A percentile compares a stretch with the other conserved stretches of the same genome.
phyloP scores from a whole-genome alignment of 1,284 basidiomycete species.

The Polyporus tsugae region DNA sequence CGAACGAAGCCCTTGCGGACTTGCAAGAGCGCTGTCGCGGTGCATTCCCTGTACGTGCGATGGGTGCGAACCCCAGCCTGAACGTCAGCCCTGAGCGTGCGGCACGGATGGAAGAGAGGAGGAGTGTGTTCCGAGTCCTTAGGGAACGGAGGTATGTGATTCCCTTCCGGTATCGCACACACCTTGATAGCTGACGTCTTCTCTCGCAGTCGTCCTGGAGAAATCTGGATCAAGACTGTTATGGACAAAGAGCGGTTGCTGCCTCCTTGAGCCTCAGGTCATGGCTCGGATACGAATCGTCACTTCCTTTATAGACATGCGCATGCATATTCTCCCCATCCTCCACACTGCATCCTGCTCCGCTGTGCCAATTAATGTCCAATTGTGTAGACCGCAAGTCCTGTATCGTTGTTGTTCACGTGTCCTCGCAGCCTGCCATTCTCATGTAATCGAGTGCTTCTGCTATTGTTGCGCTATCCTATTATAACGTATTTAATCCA shows the following conservation, averaged over 20 bases:
- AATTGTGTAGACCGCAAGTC: neutral
- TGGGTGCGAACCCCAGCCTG: constrained; percentile 23
- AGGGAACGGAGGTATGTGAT: constrained; percentile 71
- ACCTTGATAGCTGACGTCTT: constrained; percentile 1
- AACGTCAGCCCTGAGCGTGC: constrained; percentile 38
- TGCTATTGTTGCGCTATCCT: neutral
- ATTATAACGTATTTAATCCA: constrained; percentile 19
- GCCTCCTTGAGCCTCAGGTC: constrained; percentile 34
- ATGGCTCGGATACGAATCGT: neutral
- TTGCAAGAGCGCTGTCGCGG: constrained; percentile 75
- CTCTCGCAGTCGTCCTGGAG: constrained; percentile 71
- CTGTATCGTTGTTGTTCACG: neutral
- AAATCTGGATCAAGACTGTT: constrained; percentile 80
- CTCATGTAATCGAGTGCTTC: neutral
- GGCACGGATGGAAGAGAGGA: constrained; percentile 54
- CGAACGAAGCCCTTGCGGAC: constrained; percentile 82
- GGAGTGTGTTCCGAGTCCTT: constrained; percentile 73
- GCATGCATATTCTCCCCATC: neutral
- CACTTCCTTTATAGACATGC: neutral
- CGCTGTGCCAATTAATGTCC: neutral
- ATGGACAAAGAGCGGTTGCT: constrained; percentile 64
- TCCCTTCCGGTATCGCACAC: constrained; percentile 2
- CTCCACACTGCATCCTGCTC: neutral
- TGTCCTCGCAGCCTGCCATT: neutral
- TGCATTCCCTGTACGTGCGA: constrained; percentile 66